Base-by-base conservation (phyloP, 139 green algal genomes). In the Ettlia oleoabundans region DNA sequence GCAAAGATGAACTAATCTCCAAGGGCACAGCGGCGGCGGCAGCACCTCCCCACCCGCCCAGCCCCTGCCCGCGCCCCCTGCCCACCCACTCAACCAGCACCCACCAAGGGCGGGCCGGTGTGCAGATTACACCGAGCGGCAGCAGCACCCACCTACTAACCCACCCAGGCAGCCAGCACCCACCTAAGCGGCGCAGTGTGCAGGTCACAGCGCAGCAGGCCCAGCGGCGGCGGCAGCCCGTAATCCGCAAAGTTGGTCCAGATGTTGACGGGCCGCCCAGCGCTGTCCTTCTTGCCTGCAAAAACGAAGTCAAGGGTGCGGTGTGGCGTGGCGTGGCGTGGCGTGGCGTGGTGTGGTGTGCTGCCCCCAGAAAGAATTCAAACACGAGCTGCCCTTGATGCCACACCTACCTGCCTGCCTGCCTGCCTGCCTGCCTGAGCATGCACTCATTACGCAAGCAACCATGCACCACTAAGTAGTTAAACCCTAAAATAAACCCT, bases 191-290 rank as follows among this genome's bases (percentile, higher is more conserved):
- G 90, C 35, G 85, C 85, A 4, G 65, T 78, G 84, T 96, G 90
- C 40, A 92, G 80, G 86, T 98, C 95, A 52, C 89, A 81, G 4
- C 93, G 88, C 37, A 98, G 30, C 65, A 98, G 87, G 8, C 87
- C 94, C 37, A 93, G 64, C 38, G 91, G 89, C 13, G 80, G 64
- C 18, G n/a, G 47, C 55, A 98, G 90, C 5, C 82, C 87, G 86
- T 99, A 98, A 74, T 96, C 87, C 15, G 78, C 10, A 53, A 97
- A 98, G 82, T 98, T 98, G 65, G 88, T 90, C 80, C 79, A 93
- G 1, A 96, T 83, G 82, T 93, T 88, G 30, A 91, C 63, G 0
- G 64, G 43, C 53, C 87, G 32, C 30, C 91, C 91, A 0, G 82
- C 51, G 4, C 66, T 75, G 63, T 92, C 87, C 35, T 61, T 79